A percentile compares a stretch with the other conserved stretches of the same genome.
Conservation (phyloP, 495 filamentous ascomycete genomes). For the Neurospora hispaniola region DNA sequence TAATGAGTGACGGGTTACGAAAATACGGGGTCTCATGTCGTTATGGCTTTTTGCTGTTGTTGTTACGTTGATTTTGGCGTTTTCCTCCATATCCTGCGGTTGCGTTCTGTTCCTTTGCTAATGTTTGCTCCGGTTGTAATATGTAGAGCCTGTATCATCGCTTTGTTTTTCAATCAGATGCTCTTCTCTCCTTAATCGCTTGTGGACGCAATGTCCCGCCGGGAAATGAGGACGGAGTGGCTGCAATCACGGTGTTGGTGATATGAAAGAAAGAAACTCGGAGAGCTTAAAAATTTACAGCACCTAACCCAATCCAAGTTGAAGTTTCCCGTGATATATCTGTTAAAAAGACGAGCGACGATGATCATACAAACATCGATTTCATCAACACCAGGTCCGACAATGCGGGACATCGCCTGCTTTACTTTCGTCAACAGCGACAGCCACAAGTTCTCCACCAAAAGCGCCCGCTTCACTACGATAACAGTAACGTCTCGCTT, state of each 20-base stretch:
- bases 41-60: not conserved
- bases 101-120: not conserved
- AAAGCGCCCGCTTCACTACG: not conserved
- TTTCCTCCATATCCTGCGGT: not conserved
- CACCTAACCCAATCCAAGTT: not conserved
- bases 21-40: not conserved
- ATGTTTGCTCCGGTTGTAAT: not conserved
- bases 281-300: not conserved
- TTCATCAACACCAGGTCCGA: not conserved
- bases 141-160: not conserved
- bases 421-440: no score
- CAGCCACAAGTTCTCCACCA: no score
- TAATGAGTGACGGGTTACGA: not conserved
- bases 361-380: not conserved
- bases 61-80: not conserved
- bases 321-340: not conserved
- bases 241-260: not conserved
- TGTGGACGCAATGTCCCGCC: not conserved
- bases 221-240: not conserved
- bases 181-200: not conserved
- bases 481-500: not conserved
- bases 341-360: not conserved
- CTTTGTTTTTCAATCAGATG: not conserved
- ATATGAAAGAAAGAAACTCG: not conserved
- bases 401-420: not conserved